Conservation (phyloP, 768 basidiomycete species). For the Panus rudis region DNA sequence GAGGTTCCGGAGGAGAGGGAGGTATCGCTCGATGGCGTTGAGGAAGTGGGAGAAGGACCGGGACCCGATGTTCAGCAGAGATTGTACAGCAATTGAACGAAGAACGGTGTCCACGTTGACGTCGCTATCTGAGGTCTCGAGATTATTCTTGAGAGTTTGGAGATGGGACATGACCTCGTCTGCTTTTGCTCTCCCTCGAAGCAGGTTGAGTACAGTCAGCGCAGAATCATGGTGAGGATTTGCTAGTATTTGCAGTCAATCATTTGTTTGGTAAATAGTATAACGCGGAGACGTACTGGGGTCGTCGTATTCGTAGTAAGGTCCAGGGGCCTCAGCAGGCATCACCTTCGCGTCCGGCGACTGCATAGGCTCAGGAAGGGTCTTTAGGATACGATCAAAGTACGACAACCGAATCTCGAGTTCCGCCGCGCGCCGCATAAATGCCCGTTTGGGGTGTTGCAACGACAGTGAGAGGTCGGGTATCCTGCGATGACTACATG, state of each 20-base stretch:
- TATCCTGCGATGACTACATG: constrained; percentile 45
- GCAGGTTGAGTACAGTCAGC: constrained; percentile 65
- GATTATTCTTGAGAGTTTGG: constrained; percentile 56
- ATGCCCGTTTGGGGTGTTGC: constrained; percentile 82
- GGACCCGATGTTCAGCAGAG: constrained; percentile 84
- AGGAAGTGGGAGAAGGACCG: constrained; percentile 97
- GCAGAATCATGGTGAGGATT: constrained; percentile 78
- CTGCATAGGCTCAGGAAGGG: constrained; percentile 80
- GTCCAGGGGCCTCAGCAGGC: constrained; percentile 64
- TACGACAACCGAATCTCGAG: constrained; percentile 89
- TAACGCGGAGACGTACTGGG: constrained; percentile 41
- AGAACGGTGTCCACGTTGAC: constrained; percentile 61
- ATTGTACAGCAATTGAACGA: constrained; percentile 79
- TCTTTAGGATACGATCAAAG: constrained; percentile 86
- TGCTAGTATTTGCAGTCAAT: constrained; percentile 33
- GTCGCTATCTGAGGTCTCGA: constrained; percentile 51
- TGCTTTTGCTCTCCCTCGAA: constrained; percentile 74
- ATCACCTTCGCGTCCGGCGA: constrained; percentile 55
- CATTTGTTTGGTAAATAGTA: not conserved
- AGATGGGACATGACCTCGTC: constrained; percentile 76
- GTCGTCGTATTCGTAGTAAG: constrained; percentile 80
- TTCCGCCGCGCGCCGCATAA: constrained; percentile 82
- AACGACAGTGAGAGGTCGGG: constrained; percentile 69
- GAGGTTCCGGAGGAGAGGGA: constrained; percentile 64
- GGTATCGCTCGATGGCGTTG: constrained; percentile 94